These are phyloP conservation scores for Ceratocystis diversiconidia DNA, from an alignment of 2,329 filamentous ascomycete species.

Conservation along the genomic window DNA sequence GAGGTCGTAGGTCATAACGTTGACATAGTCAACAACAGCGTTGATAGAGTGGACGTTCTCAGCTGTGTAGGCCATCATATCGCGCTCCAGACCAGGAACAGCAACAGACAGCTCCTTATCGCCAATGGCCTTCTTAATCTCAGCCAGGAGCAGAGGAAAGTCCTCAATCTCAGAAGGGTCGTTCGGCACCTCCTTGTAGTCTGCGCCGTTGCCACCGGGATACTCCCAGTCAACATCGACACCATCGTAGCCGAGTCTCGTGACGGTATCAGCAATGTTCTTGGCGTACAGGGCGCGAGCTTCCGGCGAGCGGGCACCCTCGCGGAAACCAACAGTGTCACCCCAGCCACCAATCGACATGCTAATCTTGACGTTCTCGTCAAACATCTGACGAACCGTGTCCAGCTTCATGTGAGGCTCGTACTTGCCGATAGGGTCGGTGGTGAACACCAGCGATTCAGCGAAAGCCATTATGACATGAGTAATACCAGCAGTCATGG, in stretches of 20 bases:
- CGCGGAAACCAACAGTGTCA: slow-evolving; percentile 47
- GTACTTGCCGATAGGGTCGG: slow-evolving; percentile 26
- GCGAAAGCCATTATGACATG: slow-evolving; percentile 29
- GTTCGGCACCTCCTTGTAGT: slow-evolving; percentile 55
- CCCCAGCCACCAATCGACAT: slow-evolving; percentile 66
- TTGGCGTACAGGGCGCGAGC: slow-evolving; percentile 45
- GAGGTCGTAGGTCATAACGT: too few relatives aligned
- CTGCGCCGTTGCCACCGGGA: slow-evolving; percentile 51
- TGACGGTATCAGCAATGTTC: slow-evolving; percentile 50
- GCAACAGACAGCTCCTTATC: slow-evolving; percentile 47
- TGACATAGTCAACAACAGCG: too few relatives aligned
- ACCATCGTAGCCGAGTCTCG: slow-evolving; percentile 49
- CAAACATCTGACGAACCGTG: slow-evolving; percentile 28
- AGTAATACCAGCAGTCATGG: slow-evolving; percentile 25
- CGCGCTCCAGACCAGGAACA: slow-evolving; percentile 46
- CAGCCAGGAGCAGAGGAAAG: slow-evolving; percentile 39
- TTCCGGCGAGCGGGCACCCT: slow-evolving; percentile 36
- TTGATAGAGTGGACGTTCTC: too few relatives aligned
- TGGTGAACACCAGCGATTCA: slow-evolving; percentile 40
- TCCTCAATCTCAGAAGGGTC: slow-evolving; percentile 47
- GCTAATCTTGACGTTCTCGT: slow-evolving; percentile 43
- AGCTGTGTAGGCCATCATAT: too few relatives aligned
- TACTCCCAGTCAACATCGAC: slow-evolving; percentile 53
- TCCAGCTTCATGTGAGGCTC: slow-evolving; percentile 40
- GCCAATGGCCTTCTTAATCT: slow-evolving; percentile 33